Base-by-base conservation (phyloP, 306 rosid species). In the Cucumis cinereus region DNA sequence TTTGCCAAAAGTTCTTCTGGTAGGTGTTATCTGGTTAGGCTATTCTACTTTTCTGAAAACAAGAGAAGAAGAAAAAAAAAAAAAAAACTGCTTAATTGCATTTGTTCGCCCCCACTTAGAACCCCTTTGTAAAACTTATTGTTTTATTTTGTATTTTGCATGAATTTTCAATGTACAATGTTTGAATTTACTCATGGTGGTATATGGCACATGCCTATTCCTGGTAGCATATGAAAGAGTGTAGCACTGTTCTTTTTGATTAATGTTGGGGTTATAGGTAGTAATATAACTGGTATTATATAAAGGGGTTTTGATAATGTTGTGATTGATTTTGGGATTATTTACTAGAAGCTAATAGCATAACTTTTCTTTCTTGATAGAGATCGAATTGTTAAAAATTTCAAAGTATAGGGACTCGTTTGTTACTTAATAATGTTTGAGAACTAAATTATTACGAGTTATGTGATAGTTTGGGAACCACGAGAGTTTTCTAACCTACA, bases 1-100 rank as follows among this genome's bases (percentile, higher is more conserved):
- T 41, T 41, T 22, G 73, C 60, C 36, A 16, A 24, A 19, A 12
- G 74, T 20, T 56, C 53, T 0, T 26, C 57, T 56, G 35, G 71
- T 77, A 64, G 52, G 75, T 83, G 19, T 58, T 60, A 69, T 69
- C 75, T 66, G 50, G 69, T 71, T 20, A 16, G 75, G 79, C 71
- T 77, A 54, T 33, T 55, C 11, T 54, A 53, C 64, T n/a, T 54
- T 55, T 30, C 50, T 53, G 64, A 40, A 24, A 47, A 68, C 52
- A 68, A 20, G 24, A n/a, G 23, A 41, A 41, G 14, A 49, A 19
- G 9, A 17, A 22, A 3, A 7, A 43, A 7, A 30, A 67, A 10
- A 22, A 41, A 19, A 24, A 17, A 12, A 26, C 60, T 50, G 23
- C 9, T 5, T 47, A 14, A 15, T 24, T 24, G 75, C 57, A 24